Evolutionary conservation across 1,284 basidiomycete species (phyloP), one percentile per base, ranked within the genome.

Genomic region (Exobasidium cylindrosporum): DNA sequence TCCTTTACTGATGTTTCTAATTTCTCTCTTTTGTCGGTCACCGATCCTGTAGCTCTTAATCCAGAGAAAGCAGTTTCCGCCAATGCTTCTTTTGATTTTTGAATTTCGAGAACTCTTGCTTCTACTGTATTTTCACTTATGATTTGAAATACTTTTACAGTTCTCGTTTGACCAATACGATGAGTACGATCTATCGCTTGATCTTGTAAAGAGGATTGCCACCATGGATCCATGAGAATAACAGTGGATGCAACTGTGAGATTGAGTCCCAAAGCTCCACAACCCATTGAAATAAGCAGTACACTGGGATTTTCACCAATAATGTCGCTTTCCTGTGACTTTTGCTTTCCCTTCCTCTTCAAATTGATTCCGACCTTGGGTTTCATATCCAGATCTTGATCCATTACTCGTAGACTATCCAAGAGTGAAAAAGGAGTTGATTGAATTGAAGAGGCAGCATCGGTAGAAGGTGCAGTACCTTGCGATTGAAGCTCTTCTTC

Each of bases 121-220:
- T 93, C 91, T 0, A 93, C 87, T 0, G 91, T 93, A 67, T 91
- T 85, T 71, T 91, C 89, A 0, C 91, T 89, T 62, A 93, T 91
- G 57, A 93, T 83, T 73, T 92, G 91, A 75, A 91, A 93, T 14
- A 93, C 90, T 62, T 89, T 87, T 35, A 93, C 90, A 6, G 6
- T 14, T 13, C 47, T 45, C 5, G 14, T 40, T 54, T 78, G 76
- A 0, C 76, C 76, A 49, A 75, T 76, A 26, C 76, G 73, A 67
- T 88, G 87, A 61, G 85, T 86, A 67, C 91, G 83, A 76, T 93
- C 91, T 57, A 92, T 89, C 0, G 91, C 91, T 76, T 93, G 89
- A 60, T 85, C 87, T 81, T 93, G 91, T 46, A 93, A 92, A 1
- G 90, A 89, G 73, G 90, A 88, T 83, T 89, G 81, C 82, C 82